Evolutionary conservation across 108 stramenopile species (phyloP).

Genomic region (Nitzschia sp.): DNA sequence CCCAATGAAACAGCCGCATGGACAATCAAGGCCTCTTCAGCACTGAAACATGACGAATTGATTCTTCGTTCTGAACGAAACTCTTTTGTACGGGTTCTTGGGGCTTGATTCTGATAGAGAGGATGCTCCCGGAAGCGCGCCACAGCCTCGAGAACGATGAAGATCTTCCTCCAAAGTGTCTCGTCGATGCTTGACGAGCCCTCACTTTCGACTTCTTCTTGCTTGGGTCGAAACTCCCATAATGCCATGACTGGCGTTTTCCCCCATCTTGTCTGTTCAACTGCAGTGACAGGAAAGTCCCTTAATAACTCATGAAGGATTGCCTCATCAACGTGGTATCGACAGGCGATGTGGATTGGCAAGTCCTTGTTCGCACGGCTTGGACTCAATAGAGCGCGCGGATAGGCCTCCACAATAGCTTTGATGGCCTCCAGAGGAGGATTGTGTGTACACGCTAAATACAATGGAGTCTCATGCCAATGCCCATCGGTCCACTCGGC

Average conservation of each 20-base stretch:
- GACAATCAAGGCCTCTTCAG: slow-evolving; percentile 13
- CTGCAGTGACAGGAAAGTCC: slow-evolving; percentile 27
- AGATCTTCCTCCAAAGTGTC: slow-evolving; percentile 34
- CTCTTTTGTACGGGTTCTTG: not conserved
- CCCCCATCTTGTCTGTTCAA: slow-evolving; percentile 18
- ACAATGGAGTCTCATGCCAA: slow-evolving; percentile 36
- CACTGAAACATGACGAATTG: not conserved
- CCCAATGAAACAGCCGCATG: slow-evolving; percentile 45
- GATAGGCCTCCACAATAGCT: slow-evolving; percentile 31
- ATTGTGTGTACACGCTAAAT: slow-evolving; percentile 31
- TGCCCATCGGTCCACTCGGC: slow-evolving; percentile 30
- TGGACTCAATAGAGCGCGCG: not conserved
- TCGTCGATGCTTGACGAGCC: not conserved
- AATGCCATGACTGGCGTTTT: slow-evolving; percentile 18
- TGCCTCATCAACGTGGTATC: slow-evolving; percentile 10
- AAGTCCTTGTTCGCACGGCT: slow-evolving; percentile 26
- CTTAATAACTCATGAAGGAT: slow-evolving; percentile 18
- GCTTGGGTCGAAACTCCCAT: slow-evolving; percentile 21
- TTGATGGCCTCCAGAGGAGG: slow-evolving; percentile 27
- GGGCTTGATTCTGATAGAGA: slow-evolving; percentile 1
- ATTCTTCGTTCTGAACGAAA: not conserved
- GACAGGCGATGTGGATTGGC: slow-evolving; percentile 40
- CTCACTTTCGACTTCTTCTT: not conserved
- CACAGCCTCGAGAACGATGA: slow-evolving; percentile 28
- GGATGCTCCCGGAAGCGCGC: slow-evolving; percentile 20